phyloP scores from a whole-genome alignment of 305 asterid genomes.

The Caryopteris hybrid region DNA sequence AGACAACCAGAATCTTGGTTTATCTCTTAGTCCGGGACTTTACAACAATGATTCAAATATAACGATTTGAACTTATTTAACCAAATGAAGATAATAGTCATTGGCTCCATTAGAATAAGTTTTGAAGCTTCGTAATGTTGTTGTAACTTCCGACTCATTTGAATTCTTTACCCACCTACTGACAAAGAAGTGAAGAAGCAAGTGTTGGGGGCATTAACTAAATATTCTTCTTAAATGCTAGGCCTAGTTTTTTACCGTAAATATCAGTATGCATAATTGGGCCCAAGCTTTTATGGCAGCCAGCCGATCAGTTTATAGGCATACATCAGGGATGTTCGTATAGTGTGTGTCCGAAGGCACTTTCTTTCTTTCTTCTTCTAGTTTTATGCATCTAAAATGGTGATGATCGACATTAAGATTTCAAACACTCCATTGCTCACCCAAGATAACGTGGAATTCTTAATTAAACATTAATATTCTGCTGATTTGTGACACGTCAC shows the following conservation, averaged over 20 bases:
- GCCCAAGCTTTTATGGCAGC: neutral
- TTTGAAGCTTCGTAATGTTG: neutral
- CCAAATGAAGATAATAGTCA: neutral
- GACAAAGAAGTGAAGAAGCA: conserved; percentile 1
- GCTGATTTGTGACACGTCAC: too few relatives aligned
- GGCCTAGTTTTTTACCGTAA: neutral
- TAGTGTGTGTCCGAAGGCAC: neutral
- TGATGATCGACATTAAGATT: neutral
- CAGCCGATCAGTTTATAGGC: too few relatives aligned
- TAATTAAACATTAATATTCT: too few relatives aligned
- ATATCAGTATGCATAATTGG: neutral
- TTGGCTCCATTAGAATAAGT: neutral
- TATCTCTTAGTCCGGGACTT: too few relatives aligned
- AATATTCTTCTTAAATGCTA: neutral
- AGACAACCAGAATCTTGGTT: too few relatives aligned
- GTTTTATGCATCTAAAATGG: neutral
- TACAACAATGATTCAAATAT: too few relatives aligned
- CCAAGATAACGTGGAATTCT: too few relatives aligned
- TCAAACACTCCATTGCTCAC: too few relatives aligned
- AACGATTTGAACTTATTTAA: neutral
- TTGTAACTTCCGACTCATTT: neutral
- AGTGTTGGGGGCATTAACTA: neutral
- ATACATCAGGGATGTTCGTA: too few relatives aligned
- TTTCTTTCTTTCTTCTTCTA: neutral
- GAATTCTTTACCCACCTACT: neutral